These are phyloP conservation scores for Scytalidium lignicola DNA, from an alignment of 2,329 filamentous ascomycete genomes.

Conservation along the genomic window DNA sequence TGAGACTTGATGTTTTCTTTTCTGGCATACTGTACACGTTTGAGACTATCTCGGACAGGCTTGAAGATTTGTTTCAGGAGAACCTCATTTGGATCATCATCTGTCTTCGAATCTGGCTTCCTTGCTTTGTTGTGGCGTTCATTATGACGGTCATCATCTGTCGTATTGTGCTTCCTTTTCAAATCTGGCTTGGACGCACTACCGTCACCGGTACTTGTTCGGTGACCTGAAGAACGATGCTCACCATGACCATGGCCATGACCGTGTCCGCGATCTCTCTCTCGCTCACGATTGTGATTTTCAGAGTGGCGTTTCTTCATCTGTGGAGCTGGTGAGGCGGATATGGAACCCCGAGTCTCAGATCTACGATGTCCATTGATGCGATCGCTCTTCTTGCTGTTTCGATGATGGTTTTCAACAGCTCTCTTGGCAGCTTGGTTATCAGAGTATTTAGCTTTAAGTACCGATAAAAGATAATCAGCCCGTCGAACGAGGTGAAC, in stretches of 20 bases:
- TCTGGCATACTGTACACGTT: conserved; percentile 54
- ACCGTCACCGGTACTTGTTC: conserved; percentile 14
- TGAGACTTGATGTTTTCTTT: conserved; percentile 58
- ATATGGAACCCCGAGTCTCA: conserved; percentile 54
- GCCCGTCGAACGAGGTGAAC: conserved; percentile 93
- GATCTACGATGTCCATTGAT: conserved; percentile 56
- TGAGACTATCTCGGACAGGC: conserved; percentile 55
- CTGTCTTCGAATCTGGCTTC: conserved; percentile 26
- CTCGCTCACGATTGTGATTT: conserved; percentile 41
- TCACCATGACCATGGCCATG: conserved; percentile 39
- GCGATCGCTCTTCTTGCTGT: conserved; percentile 71
- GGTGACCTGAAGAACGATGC: conserved; percentile 29
- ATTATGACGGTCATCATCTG: conserved; percentile 42
- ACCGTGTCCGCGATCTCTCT: conserved; percentile 41
- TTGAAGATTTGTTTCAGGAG: conserved; percentile 44
- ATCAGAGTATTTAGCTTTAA: conserved; percentile 77
- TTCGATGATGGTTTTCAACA: conserved; percentile 89
- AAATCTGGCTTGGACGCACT: conserved; percentile 34
- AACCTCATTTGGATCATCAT: conserved; percentile 13
- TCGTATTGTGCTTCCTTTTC: conserved; percentile 57
- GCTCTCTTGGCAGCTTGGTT: conserved; percentile 72
- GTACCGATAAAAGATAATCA: conserved; percentile 91
- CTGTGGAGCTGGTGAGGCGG: conserved; percentile 66
- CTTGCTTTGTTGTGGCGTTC: conserved; percentile 48
- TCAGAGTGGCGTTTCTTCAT: conserved; percentile 35